phyloP scores from a whole-genome alignment of 768 basidiomycete genomes.

The Mycena indigotica region DNA sequence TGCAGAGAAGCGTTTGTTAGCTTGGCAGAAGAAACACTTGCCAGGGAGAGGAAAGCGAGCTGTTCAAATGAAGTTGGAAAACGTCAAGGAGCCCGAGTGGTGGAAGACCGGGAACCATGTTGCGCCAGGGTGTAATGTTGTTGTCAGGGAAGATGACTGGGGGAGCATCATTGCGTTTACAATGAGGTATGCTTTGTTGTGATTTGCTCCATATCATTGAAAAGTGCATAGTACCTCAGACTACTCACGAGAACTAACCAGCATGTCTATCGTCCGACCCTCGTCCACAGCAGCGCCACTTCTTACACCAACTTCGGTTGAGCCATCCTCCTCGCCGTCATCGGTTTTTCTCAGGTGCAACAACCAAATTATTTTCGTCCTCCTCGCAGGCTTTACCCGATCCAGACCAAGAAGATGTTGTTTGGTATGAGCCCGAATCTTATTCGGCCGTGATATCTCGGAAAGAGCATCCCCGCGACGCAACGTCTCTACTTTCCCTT shows the following conservation, averaged over 20 bases:
- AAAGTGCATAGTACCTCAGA: slow-evolving; percentile 52
- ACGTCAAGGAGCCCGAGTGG: slow-evolving; percentile 60
- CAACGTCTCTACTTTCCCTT: slow-evolving; percentile 56
- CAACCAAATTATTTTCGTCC: slow-evolving; percentile 50
- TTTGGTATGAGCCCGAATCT: slow-evolving; percentile 64
- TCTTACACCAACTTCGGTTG: slow-evolving; percentile 26
- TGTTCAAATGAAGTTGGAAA: slow-evolving; percentile 28
- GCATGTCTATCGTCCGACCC: slow-evolving; percentile 37
- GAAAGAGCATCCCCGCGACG: slow-evolving; percentile 65
- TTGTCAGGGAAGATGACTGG: slow-evolving; percentile 73
- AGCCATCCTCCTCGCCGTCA: slow-evolving; percentile 35
- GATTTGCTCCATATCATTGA: not conserved
- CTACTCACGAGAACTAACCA: slow-evolving; percentile 53
- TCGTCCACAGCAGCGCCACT: slow-evolving; percentile 25
- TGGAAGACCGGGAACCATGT: slow-evolving; percentile 63
- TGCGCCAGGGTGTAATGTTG: slow-evolving; percentile 65
- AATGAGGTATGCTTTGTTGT: slow-evolving; percentile 50
- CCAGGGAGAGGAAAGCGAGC: slow-evolving; percentile 26
- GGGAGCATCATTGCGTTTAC: slow-evolving; percentile 80
- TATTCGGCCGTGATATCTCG: slow-evolving; percentile 62
- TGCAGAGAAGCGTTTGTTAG: slow-evolving; percentile 53
- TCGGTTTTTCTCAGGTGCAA: slow-evolving; percentile 50
- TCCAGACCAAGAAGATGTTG: slow-evolving; percentile 58
- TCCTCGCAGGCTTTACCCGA: slow-evolving; percentile 48
- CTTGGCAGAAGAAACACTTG: slow-evolving; percentile 72